Evolutionary conservation across 805 yeast genomes (phyloP).

Genomic region (Pichia kluyveri): DNA sequence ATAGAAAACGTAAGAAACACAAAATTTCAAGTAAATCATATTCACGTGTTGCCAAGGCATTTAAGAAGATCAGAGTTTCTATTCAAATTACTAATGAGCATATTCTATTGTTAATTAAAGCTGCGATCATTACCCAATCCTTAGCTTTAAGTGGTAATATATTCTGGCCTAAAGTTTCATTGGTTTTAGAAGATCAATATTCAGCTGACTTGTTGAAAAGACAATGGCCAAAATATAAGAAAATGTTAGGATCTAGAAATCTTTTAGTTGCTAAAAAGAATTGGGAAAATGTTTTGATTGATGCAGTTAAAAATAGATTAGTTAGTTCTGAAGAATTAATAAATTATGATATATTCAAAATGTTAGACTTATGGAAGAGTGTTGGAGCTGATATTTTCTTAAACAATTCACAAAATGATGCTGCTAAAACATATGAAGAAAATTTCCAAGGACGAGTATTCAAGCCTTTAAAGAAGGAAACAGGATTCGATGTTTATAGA

Average conservation of each 20-base stretch:
- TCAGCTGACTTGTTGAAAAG: constrained; percentile 40
- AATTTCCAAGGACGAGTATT: constrained; percentile 41
- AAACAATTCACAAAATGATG: constrained; percentile 21
- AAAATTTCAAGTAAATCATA: constrained; percentile 9
- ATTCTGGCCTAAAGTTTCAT: constrained; percentile 56
- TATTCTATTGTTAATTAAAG: constrained; percentile 47
- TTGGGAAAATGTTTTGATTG: constrained; percentile 60
- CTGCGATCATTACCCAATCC: constrained; percentile 61
- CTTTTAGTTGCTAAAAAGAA: constrained; percentile 42
- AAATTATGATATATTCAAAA: constrained; percentile 38
- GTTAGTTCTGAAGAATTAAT: constrained; percentile 42
- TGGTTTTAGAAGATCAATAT: constrained; percentile 32
- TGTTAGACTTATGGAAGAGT: constrained; percentile 60
- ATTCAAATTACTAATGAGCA: constrained; percentile 29
- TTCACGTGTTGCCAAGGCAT: constrained; percentile 11
- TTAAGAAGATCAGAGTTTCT: constrained; percentile 18
- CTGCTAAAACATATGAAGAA: constrained; percentile 29
- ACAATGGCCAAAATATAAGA: constrained; percentile 65
- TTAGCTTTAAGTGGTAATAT: constrained; percentile 43
- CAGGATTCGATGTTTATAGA: constrained; percentile 35
- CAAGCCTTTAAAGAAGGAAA: constrained; percentile 22
- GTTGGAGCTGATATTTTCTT: constrained; percentile 29
- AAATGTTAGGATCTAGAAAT: constrained; percentile 48
- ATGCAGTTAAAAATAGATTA: constrained; percentile 47
- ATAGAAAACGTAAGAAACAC: constrained; percentile 23